These are phyloP conservation scores for Diaporthe velutina DNA, from an alignment of 2,329 filamentous ascomycete genomes.

Conservation along the genomic window DNA sequence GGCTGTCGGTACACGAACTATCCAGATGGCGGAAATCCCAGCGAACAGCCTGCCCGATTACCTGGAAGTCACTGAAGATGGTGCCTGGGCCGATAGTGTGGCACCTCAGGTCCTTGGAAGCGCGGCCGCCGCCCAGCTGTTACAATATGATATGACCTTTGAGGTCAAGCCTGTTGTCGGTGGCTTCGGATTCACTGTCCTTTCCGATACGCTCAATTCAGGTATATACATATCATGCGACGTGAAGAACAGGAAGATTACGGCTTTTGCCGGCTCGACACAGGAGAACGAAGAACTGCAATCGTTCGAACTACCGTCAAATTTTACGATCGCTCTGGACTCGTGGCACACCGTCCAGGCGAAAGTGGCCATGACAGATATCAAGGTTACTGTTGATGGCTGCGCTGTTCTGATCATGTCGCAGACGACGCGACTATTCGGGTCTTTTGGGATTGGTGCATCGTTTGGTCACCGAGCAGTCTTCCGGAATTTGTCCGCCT, in stretches of 20 bases:
- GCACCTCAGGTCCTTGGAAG: conserved; percentile 7
- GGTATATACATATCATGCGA: background rate
- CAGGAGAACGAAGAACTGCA: background rate
- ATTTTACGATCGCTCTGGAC: background rate
- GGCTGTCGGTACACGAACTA: background rate
- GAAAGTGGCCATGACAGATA: background rate
- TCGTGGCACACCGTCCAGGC: background rate
- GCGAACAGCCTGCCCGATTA: background rate
- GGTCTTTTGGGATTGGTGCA: background rate
- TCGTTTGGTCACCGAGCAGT: background rate
- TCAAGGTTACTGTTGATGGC: background rate
- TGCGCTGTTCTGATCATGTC: background rate
- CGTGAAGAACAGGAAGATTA: background rate
- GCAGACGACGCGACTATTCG: background rate
- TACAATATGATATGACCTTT: background rate
- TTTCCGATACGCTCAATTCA: background rate
- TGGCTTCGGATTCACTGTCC: background rate
- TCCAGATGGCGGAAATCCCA: background rate
- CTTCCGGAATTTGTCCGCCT: background rate
- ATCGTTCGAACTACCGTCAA: background rate
- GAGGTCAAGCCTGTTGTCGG: background rate
- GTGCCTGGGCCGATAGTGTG: background rate
- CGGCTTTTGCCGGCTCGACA: background rate
- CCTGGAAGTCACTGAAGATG: background rate
- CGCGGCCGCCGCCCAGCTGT: background rate